A percentile compares a stretch with the other conserved stretches of the same genome.
Evolutionary conservation across 2,329 filamentous ascomycete genomes (phyloP).

Genomic region (Phyllosticta capitalensis): DNA sequence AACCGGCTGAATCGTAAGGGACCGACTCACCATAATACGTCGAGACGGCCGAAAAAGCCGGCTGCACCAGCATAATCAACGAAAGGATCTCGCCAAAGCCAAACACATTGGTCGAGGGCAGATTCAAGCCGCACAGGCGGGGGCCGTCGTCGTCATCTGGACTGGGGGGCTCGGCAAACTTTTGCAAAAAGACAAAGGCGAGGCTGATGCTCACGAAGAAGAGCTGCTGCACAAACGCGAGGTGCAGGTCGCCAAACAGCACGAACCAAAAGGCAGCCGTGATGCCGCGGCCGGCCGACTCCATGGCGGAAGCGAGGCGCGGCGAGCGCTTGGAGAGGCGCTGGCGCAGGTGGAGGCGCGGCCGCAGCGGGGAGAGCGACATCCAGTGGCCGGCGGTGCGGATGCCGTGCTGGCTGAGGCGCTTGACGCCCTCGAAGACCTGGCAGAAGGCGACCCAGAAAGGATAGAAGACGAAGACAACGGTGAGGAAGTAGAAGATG

Average conservation of each 20-base stretch:
- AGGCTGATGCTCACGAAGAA: neutral
- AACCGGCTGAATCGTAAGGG: conserved; percentile 22
- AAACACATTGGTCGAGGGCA: neutral
- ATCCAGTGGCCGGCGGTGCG: too few relatives aligned
- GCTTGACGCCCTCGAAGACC: neutral
- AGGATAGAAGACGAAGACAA: neutral
- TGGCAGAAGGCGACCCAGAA: conserved; percentile 4
- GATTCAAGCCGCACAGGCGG: neutral
- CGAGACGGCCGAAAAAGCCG: neutral
- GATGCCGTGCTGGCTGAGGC: neutral
- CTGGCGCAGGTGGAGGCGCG: neutral
- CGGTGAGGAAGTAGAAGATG: conserved; percentile 1
- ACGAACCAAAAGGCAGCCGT: neutral
- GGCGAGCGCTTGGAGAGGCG: neutral
- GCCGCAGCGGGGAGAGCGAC: neutral
- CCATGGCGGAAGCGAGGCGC: neutral
- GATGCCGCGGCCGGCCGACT: neutral
- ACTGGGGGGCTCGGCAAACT: neutral
- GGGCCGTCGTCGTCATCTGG: neutral
- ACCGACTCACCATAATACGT: conserved; percentile 24
- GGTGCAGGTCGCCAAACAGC: neutral
- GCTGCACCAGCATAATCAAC: conserved; percentile 1
- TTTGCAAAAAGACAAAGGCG: neutral
- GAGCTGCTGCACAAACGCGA: neutral
- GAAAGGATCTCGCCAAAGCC: conserved; percentile 4